These are phyloP conservation scores for Mycena sanguinolenta DNA, from an alignment of 768 basidiomycete genomes.

Conservation along the genomic window DNA sequence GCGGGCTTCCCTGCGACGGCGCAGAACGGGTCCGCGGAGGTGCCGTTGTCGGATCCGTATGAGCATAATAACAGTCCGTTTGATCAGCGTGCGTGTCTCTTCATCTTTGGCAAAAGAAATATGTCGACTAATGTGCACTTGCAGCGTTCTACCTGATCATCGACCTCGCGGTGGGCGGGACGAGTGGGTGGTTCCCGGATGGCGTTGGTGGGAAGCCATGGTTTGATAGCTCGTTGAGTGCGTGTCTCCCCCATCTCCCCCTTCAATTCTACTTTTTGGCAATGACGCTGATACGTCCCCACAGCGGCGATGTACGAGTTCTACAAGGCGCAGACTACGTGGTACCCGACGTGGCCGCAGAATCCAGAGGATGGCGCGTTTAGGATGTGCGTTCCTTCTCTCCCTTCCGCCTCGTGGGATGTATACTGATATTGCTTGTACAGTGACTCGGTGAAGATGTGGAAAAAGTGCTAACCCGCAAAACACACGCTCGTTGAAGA, in stretches of 20 bases:
- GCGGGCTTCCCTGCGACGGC: slow-evolving; percentile 74
- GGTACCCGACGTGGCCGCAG: slow-evolving; percentile 80
- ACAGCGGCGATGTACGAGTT: slow-evolving; percentile 80
- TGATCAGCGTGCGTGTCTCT: slow-evolving; percentile 71
- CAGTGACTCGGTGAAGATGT: slow-evolving; percentile 67
- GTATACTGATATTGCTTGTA: too few relatives aligned
- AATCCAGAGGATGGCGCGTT: slow-evolving; percentile 72
- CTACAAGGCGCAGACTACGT: slow-evolving; percentile 67
- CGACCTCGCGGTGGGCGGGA: slow-evolving; percentile 83
- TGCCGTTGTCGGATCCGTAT: slow-evolving; percentile 76
- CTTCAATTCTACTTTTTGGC: too few relatives aligned
- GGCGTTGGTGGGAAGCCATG: slow-evolving; percentile 80
- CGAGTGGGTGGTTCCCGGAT: slow-evolving; percentile 93
- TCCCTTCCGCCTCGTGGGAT: slow-evolving; percentile 14
- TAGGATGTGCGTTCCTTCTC: slow-evolving; percentile 67
- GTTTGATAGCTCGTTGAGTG: slow-evolving; percentile 73
- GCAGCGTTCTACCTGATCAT: slow-evolving; percentile 85
- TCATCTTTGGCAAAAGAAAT: slow-evolving; percentile 15
- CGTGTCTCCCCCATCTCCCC: slow-evolving; percentile 36
- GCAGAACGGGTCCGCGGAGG: slow-evolving; percentile 68
- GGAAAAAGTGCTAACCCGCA: slow-evolving; percentile 51
- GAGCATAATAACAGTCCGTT: slow-evolving; percentile 79
- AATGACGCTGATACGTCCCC: neutral
- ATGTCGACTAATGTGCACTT: slow-evolving; percentile 39
- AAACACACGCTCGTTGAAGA: neutral